Evolutionary conservation across 164 flowering plant genomes (phyloP).

Genomic region (Protea cynaroides): DNA sequence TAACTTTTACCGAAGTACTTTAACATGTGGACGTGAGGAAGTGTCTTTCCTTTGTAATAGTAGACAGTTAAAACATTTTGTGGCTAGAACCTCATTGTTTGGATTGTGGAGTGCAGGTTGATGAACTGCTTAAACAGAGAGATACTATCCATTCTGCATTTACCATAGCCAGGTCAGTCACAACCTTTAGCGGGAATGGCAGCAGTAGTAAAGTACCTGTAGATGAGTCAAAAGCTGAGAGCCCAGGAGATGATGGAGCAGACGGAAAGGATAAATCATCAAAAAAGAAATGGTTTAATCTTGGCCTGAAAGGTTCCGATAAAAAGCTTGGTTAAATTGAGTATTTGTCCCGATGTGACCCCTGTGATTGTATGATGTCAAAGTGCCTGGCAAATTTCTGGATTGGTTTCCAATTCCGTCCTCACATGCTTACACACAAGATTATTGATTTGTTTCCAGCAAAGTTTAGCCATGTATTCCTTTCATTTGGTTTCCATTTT

Average conservation of each 20-base stretch:
- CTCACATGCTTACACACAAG: conserved; percentile 5
- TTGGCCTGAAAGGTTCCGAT: conserved; percentile 70
- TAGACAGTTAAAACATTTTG: background rate
- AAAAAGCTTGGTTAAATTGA: conserved; percentile 40
- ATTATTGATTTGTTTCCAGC: background rate
- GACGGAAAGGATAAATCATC: conserved; percentile 76
- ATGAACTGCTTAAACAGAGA: conserved; percentile 84
- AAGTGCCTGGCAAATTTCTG: background rate
- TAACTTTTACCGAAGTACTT: no score
- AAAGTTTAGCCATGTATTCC: background rate
- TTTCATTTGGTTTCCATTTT: background rate
- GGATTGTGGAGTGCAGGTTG: conserved; percentile 49
- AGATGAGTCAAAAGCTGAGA: conserved; percentile 56
- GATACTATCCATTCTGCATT: conserved; percentile 81
- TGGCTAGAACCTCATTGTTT: background rate
- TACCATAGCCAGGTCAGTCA: conserved; percentile 37
- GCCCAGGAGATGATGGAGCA: conserved; percentile 55
- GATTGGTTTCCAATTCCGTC: background rate
- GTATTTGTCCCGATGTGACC: background rate
- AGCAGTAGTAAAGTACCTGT: conserved; percentile 45
- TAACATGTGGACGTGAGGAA: no score
- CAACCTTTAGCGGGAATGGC: conserved; percentile 22
- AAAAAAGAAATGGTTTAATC: conserved; percentile 82
- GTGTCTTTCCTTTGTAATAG: no score
- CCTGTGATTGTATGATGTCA: background rate